Evolutionary conservation across 306 rosid species (phyloP).

Genomic region (Prunus padus): DNA sequence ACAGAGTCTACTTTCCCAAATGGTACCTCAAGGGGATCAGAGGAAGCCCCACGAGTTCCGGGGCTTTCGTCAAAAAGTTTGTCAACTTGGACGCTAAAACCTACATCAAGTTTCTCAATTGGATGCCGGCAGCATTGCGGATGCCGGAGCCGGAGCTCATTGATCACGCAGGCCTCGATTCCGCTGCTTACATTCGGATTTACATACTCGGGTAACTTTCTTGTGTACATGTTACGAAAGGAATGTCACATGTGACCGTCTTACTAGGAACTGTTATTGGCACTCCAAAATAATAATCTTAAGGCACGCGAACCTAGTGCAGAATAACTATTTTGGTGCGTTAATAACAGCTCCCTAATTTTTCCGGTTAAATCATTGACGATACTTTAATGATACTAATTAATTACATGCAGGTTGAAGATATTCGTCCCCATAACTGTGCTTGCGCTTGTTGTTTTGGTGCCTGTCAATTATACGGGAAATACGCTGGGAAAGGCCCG

Average conservation of each 20-base stretch:
- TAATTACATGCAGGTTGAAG: constrained; percentile 53
- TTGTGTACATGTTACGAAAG: no score
- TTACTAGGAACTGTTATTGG: no score
- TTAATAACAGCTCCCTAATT: not conserved
- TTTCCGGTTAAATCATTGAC: not conserved
- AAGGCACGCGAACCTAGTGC: no score
- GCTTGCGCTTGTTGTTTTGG: constrained; percentile 64
- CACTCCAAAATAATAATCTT: no score
- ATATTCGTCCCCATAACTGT: constrained; percentile 65
- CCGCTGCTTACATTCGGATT: constrained; percentile 78
- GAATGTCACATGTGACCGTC: no score
- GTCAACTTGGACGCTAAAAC: constrained; percentile 61
- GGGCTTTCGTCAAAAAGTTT: constrained; percentile 40
- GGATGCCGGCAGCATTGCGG: constrained; percentile 93
- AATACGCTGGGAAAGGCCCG: constrained; percentile 43
- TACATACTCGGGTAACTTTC: constrained; percentile 72
- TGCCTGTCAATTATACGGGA: constrained; percentile 80
- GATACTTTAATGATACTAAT: not conserved
- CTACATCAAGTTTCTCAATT: constrained; percentile 66
- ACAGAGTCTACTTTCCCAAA: constrained; percentile 86
- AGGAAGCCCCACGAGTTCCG: constrained; percentile 59
- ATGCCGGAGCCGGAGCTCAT: constrained; percentile 93
- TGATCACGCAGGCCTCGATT: constrained; percentile 91
- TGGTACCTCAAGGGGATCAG: constrained; percentile 92
- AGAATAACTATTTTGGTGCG: no score